Conservation (phyloP, 1,284 basidiomycete genomes). For the Tilletia horrida region DNA sequence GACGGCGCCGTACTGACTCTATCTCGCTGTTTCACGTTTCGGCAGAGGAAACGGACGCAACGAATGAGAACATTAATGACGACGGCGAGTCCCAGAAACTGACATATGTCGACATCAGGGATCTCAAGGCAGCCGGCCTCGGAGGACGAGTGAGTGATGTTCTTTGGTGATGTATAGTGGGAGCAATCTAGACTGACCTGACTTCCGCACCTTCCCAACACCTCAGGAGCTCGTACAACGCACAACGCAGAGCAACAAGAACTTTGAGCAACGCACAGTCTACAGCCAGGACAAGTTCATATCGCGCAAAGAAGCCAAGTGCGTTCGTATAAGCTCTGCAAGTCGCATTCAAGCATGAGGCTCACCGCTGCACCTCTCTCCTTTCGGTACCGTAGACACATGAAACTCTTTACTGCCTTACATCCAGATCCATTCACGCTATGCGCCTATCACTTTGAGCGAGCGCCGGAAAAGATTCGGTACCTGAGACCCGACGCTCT, state of each 20-base stretch:
- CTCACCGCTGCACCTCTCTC: background rate
- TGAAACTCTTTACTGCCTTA: slow-evolving; percentile 80
- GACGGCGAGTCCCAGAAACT: slow-evolving; percentile 49
- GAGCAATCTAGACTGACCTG: background rate
- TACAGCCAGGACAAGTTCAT: slow-evolving; percentile 52
- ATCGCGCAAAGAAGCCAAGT: slow-evolving; percentile 50
- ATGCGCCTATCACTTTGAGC: slow-evolving; percentile 77
- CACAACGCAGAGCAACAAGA: slow-evolving; percentile 38
- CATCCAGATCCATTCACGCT: slow-evolving; percentile 85
- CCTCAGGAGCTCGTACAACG: slow-evolving; percentile 45
- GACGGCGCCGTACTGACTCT: no score
- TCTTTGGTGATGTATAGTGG: background rate
- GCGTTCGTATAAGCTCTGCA: background rate
- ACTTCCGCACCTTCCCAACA: background rate
- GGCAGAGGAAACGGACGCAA: slow-evolving; percentile 47
- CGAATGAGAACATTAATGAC: slow-evolving; percentile 55
- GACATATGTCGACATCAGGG: slow-evolving; percentile 51
- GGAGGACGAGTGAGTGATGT: slow-evolving; percentile 33
- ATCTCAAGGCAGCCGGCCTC: slow-evolving; percentile 49
- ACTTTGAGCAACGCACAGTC: slow-evolving; percentile 45
- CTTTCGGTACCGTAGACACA: slow-evolving; percentile 63
- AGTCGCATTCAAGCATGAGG: no score
- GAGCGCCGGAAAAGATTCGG: slow-evolving; percentile 66
- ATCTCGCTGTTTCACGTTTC: no score
- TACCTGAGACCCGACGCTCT: slow-evolving; percentile 83